These are phyloP conservation scores for Hericium rajendrae DNA, from an alignment of 768 basidiomycete species.

Conservation along the genomic window DNA sequence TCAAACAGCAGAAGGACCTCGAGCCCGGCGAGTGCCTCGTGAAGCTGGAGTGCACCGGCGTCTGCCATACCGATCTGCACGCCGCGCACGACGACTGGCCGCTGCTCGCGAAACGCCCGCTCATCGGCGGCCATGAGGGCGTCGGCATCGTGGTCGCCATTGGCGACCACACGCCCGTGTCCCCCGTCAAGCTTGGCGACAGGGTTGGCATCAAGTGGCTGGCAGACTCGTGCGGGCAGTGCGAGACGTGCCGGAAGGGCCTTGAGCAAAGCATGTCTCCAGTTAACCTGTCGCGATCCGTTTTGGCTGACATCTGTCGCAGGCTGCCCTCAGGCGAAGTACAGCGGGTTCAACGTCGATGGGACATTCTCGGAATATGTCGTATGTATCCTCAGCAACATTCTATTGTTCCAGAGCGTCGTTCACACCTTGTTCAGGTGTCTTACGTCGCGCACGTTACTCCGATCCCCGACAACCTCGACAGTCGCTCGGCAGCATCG, in stretches of 20 bases:
- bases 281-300: not conserved
- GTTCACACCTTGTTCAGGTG: constrained; percentile 25
- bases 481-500: constrained; percentile 59
- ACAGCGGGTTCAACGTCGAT: constrained; percentile 66
- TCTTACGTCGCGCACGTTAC: constrained; percentile 69
- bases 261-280: constrained; percentile 56
- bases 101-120: constrained; percentile 46
- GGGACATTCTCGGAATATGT: constrained; percentile 72
- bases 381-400: constrained; percentile 14
- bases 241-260: constrained; percentile 71
- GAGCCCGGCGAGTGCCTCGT: constrained; percentile 65
- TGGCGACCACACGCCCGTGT: constrained; percentile 46
- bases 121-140: constrained; percentile 75
- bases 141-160: constrained; percentile 78
- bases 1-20: constrained; percentile 45
- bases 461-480: constrained; percentile 62
- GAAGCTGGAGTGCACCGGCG: constrained; percentile 67
- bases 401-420: not conserved
- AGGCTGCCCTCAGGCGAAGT: constrained; percentile 52
- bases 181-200: constrained; percentile 64
- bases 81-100: constrained; percentile 78
- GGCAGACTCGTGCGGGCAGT: constrained; percentile 63
- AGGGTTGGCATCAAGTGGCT: constrained; percentile 82
- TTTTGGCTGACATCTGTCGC: not conserved
- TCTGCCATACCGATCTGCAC: constrained; percentile 84